A percentile compares a stretch with the other conserved stretches of the same genome.
Evolutionary conservation across 495 filamentous ascomycete species (phyloP).

Genomic region (Hypoxylon lienhwacheense): DNA sequence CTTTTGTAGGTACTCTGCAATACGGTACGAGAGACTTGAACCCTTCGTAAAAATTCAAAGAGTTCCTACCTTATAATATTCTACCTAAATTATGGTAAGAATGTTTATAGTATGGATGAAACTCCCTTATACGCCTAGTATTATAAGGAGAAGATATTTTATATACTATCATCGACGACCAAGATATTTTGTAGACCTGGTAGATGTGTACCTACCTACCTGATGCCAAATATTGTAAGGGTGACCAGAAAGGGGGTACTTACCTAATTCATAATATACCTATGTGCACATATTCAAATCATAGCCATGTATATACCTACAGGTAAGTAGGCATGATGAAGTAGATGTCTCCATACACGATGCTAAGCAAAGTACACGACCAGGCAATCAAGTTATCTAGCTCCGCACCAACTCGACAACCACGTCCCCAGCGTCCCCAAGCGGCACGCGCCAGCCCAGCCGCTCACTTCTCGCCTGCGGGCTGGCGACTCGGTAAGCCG

Average conservation of each 20-base stretch:
- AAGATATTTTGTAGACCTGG: not conserved
- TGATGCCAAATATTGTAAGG: too few species aligned
- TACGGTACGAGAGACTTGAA: too few species aligned
- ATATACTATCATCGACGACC: not conserved
- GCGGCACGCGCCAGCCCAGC: conserved; percentile 13
- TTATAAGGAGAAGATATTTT: too few species aligned
- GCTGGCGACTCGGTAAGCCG: conserved; percentile 3
- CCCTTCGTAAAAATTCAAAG: too few species aligned
- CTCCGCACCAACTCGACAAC: conserved; percentile 14
- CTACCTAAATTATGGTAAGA: too few species aligned
- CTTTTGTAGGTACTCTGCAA: too few species aligned
- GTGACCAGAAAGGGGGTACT: too few species aligned
- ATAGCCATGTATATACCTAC: not conserved
- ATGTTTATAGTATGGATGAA: not conserved
- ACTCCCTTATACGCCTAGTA: not conserved
- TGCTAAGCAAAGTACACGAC: too few species aligned
- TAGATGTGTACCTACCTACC: not conserved
- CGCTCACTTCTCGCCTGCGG: conserved; percentile 3
- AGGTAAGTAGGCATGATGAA: not conserved
- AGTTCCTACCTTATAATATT: too few species aligned
- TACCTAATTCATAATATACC: too few species aligned
- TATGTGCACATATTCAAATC: too few species aligned
- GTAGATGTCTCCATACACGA: not conserved
- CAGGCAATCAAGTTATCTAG: not conserved
- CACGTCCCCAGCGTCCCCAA: conserved; percentile 12